A percentile compares a stretch with the other conserved stretches of the same genome.
Evolutionary conservation across 108 stramenopile genomes (phyloP).

Genomic region (Conticribra weissflogii): DNA sequence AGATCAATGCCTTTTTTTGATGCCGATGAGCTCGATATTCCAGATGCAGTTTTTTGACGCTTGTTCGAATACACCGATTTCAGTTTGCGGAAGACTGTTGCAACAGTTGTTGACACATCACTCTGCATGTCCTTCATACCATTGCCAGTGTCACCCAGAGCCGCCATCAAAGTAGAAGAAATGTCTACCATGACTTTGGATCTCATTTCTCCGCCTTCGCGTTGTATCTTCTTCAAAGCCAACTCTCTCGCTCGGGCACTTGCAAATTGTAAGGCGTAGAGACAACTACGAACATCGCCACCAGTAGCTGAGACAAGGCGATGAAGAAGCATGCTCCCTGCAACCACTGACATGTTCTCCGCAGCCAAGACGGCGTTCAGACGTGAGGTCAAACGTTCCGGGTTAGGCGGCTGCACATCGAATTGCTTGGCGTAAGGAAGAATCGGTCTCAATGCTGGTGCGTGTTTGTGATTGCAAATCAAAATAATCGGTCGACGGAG

Average conservation of each 20-base stretch:
- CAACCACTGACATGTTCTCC: slow-evolving; percentile 67
- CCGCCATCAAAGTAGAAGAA: slow-evolving; percentile 48
- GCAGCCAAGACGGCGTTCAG: slow-evolving; percentile 74
- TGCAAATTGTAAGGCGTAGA: slow-evolving; percentile 94
- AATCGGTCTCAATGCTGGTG: slow-evolving; percentile 90
- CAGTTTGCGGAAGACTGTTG: slow-evolving; percentile 65
- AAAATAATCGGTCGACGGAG: slow-evolving; percentile 94
- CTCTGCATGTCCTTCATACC: slow-evolving; percentile 81
- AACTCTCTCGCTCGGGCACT: slow-evolving; percentile 55
- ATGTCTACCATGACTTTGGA: slow-evolving; percentile 53
- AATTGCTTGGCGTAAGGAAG: slow-evolving; percentile 87
- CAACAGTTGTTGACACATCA: slow-evolving; percentile 66
- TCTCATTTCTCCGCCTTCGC: slow-evolving; percentile 15
- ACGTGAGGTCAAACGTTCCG: slow-evolving; percentile 75
- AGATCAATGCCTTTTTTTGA: slow-evolving; percentile 24
- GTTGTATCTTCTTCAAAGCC: slow-evolving; percentile 35
- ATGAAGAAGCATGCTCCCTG: slow-evolving; percentile 61
- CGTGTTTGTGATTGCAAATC: slow-evolving; percentile 98
- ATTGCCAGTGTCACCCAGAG: slow-evolving; percentile 57
- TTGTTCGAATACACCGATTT: slow-evolving; percentile 27
- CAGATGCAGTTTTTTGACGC: slow-evolving; percentile 22
- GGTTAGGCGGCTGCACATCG: slow-evolving; percentile 72
- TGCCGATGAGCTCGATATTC: not conserved
- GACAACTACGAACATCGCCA: slow-evolving; percentile 91
- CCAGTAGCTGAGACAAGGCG: slow-evolving; percentile 69